Evolutionary conservation across 2,329 filamentous ascomycete species (phyloP), one percentile per base, ranked within the genome.

Genomic region (Curvularia spicifera): DNA sequence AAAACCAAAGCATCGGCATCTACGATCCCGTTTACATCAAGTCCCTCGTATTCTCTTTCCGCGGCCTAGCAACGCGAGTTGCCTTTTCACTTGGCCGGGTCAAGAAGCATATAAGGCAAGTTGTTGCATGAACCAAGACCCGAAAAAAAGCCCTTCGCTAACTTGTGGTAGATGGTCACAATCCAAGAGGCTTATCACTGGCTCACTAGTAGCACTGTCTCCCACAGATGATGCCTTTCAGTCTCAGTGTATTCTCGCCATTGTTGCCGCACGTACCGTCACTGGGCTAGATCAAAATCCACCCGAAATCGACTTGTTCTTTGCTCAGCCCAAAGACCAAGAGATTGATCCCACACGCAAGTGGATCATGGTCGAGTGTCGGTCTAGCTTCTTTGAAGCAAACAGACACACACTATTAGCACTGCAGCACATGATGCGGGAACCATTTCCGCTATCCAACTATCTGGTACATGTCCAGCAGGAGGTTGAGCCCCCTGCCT

Each of bases 351-450:
- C 91, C 0, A 82, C 84, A 15, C 75, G 84, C 33, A 87, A 90
- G 66, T 88, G 88, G 74, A 76, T 93, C 10, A 96, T 97, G 91
- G 78, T 97, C 0, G 91, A 97, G 70, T 84, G 89, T 1, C 84
- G 88, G 3, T 76, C 77, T 0, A 88, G 90, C 0, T 96, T 93
- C 71, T 97, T 87, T 62, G 93, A 97, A 73, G 86, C 90, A 0
- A 83, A 86, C 37, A 84, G 91, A 0, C 87, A 96, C 71, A 89
- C 88, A 0, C 81, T 97, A 71, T 79, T 85, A 13, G 89, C 90
- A 0, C 77, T 97, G 1, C 91, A 97, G 78, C 81, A 87, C 77
- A 73, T 84, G 77, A 82, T 77, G 56, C 73, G 74, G 60, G 87
- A 90, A 76, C 76, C 78, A 76, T 89, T 89, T n/a, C 81, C 84